Evolutionary conservation across 768 basidiomycete genomes (phyloP), one percentile per base, ranked within the genome.

Genomic region (Kwoniella heveanensis): DNA sequence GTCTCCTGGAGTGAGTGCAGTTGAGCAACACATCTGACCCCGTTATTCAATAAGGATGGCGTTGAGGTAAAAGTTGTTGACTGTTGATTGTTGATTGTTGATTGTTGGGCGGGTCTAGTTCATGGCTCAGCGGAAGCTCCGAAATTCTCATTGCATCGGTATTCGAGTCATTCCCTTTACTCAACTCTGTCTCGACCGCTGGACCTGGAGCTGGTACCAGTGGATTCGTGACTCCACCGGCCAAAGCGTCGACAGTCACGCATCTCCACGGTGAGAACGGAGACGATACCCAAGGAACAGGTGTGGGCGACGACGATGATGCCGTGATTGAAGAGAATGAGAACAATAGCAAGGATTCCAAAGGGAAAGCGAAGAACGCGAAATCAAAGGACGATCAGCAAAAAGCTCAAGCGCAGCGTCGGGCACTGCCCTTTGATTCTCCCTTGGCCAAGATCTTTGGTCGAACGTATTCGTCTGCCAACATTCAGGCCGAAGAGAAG

Each of bases 371-470:
- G 32, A 32, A 32, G 13, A 13, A 32, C 13, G 13, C 9, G 19
- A 17, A 7, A 44, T 19, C 8, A 10, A 36, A 6, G 32, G 32
- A 6, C 32, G 13, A 36, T 13, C 10, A 22, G 21, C 15, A 19
- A 17, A 26, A 58, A 36, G 39, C 26, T 15, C 50, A 50, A 29
- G 4, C 15, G 36, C 25, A 59, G 39, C 6, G 10, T 9, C 10
- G 39, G 3, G 39, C 10, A 10, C 3, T 48, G 26, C 57, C 54
- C 24, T 54, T 64, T 13, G 63, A 70, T 39, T 65, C 61, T 22
- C 76, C 76, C 5, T 65, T 76, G 13, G 72, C 74, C 13, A 73
- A 72, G 54, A 61, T 74, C 1, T 76, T 67, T 30, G 76, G 74
- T 27, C 54, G 17, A 30, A 50, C 30, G 12, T 55, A 44, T 6